Evolutionary conservation across 1,284 basidiomycete genomes (phyloP), one percentile per base, ranked within the genome.

Genomic region (Bjerkandera adusta): DNA sequence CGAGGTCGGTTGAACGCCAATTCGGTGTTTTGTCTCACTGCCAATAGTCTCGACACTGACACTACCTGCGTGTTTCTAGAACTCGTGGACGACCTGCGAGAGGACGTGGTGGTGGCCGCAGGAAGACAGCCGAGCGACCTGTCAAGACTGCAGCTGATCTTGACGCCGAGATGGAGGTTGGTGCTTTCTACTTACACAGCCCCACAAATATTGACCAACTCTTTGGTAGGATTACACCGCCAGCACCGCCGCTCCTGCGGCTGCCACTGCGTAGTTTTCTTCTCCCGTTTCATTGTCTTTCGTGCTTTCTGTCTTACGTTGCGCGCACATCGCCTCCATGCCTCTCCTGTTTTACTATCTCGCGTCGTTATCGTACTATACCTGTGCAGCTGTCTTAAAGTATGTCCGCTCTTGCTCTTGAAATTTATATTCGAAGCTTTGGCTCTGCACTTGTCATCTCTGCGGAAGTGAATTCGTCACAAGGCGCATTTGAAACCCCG

Each of bases 121-220:
- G 75, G 70, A 84, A 85, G 78, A 76, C 69, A 63, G 59, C 56
- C 65, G 87, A 85, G 40, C 70, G 85, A 51, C 75, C 81, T 2
- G 67, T 69, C 33, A 89, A 89, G 71, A 76, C 73, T 27, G 85
- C 68, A 3, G 86, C 85, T 25, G 86, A 89, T 61, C 75, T 89
- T 48, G 86, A 89, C 64, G 87, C 86, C 1, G 86, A 89, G 70
- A 89, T 89, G 86, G 86, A 87, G 80, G 92, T 90, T 32, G 16
- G 60, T 56, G 33, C 71, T 63, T 30, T 15, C 32, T 10, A 21
- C 10, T 18, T 27, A 18, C 3, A 11, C 22, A 21, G 24, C 41
- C 30, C 18, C 10, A 3, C 1, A n/a, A 30, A n/a, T 4, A 12
- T n/a, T 40, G 16, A 27, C 35, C 5, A 44, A 53, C 24, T 51